Evolutionary conservation across 768 basidiomycete genomes (phyloP).

Genomic region (Pleurotus tuoliensis): DNA sequence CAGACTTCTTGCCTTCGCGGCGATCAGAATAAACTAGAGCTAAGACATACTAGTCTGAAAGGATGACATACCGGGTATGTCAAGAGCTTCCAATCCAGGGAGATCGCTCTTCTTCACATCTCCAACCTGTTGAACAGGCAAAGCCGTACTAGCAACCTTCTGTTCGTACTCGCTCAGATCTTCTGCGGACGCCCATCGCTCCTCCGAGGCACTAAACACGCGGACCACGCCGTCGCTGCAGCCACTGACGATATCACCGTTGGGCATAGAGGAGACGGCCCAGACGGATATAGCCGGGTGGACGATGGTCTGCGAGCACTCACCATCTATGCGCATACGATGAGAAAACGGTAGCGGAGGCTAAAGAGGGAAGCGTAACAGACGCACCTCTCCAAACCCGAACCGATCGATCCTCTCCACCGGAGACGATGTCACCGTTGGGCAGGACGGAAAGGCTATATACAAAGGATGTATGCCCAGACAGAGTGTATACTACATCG

Average conservation of each 20-base stretch:
- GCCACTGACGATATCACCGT: constrained; percentile 90
- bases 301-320: constrained; percentile 82
- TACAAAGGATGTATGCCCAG: constrained; percentile 95
- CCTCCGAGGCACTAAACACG: constrained; percentile 73
- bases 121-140: constrained; percentile 85
- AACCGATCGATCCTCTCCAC: constrained; percentile 91
- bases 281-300: constrained; percentile 98
- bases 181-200: constrained; percentile 65
- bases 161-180: constrained; percentile 71
- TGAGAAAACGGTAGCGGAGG: not conserved
- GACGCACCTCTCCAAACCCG: constrained; percentile 83
- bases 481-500: constrained; percentile 71
- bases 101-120: constrained; percentile 92
- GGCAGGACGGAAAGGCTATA: constrained; percentile 86
- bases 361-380: constrained; percentile 4
- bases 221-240: constrained; percentile 86
- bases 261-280: constrained; percentile 84
- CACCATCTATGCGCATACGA: constrained; percentile 56
- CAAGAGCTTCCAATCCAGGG: constrained; percentile 80
- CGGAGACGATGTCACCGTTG: constrained; percentile 79
- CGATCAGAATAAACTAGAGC: not conserved
- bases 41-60: not conserved
- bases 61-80: constrained; percentile 55
- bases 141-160: constrained; percentile 68
- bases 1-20: constrained; percentile 80